A percentile compares a stretch with the other conserved stretches of the same genome.
These are phyloP conservation scores for Eimeria brunetti DNA, from an alignment of 169 alveolate genomes.

Conservation along the genomic window DNA sequence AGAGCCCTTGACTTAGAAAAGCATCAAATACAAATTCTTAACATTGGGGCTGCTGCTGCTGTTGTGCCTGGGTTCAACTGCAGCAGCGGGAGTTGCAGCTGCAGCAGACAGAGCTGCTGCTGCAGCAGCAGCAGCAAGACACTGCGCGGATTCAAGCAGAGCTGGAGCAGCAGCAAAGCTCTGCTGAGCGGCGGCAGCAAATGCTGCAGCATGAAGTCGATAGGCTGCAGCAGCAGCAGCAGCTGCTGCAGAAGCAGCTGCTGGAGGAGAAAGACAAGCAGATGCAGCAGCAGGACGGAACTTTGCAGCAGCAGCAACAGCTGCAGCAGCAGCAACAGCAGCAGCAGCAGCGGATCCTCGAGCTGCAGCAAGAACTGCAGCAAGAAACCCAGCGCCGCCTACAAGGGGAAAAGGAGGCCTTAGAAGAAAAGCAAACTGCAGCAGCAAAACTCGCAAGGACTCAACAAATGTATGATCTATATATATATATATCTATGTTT, in stretches of 20 bases:
- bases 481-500: not conserved
- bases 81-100: conserved; percentile 64
- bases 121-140: conserved; percentile 65
- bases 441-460: conserved; percentile 5
- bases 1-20: not conserved
- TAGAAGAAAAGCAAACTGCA: not conserved
- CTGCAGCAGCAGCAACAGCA: conserved; percentile 56
- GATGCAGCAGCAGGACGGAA: conserved; percentile 40
- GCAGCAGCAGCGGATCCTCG: conserved; percentile 46
- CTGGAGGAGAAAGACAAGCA: conserved; percentile 48
- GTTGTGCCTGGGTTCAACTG: not conserved
- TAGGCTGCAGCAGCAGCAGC: conserved; percentile 60
- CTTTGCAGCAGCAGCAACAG: conserved; percentile 50
- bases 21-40: not conserved
- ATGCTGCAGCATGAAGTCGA: conserved; percentile 53
- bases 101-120: conserved; percentile 50
- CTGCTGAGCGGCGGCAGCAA: conserved; percentile 49
- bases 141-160: conserved; percentile 11
- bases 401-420: conserved; percentile 26
- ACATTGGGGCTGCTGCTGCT: not conserved
- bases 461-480: not conserved
- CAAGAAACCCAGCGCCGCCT: conserved; percentile 52
- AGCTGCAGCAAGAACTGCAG: conserved; percentile 68
- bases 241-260: conserved; percentile 53
- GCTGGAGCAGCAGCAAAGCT: conserved; percentile 29